phyloP scores from a whole-genome alignment of 345 rosid genomes.

The Eutrema heterophyllum region DNA sequence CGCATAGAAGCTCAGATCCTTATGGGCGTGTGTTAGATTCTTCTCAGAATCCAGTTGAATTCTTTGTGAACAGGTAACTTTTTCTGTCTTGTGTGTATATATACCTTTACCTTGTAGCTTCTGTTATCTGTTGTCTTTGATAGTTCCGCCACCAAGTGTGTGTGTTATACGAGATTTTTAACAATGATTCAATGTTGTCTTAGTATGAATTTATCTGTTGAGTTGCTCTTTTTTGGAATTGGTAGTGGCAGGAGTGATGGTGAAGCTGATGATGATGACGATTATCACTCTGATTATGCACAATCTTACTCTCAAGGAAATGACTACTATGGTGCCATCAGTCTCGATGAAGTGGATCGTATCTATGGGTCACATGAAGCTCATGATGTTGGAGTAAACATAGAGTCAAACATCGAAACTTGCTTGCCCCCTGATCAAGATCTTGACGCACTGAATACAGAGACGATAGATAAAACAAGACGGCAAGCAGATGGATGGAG shows the following conservation, averaged over 20 bases:
- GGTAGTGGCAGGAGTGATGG: constrained; percentile 70
- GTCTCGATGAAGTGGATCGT: constrained; percentile 39
- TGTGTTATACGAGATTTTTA: background rate
- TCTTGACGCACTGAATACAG: constrained; percentile 40
- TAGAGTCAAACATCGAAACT: constrained; percentile 36
- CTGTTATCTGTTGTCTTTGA: background rate
- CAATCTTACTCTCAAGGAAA: constrained; percentile 47
- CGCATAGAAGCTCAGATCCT: constrained; percentile 34
- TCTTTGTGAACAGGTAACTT: constrained; percentile 54
- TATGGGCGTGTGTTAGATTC: constrained; percentile 36
- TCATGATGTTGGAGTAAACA: constrained; percentile 44
- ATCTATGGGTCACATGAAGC: constrained; percentile 45
- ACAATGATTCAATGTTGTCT: background rate
- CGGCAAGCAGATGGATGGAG: constrained; percentile 47
- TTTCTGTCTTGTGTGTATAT: background rate
- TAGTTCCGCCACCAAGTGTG: background rate
- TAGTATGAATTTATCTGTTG: constrained; percentile 5
- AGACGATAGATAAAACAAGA: constrained; percentile 27
- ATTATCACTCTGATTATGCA: constrained; percentile 53
- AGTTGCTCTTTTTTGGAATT: constrained; percentile 11
- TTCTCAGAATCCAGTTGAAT: constrained; percentile 48
- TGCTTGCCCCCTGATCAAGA: constrained; percentile 42
- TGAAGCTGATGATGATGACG: constrained; percentile 66
- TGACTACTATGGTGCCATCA: constrained; percentile 47
- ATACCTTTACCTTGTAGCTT: background rate